phyloP scores from a whole-genome alignment of 306 rosid genomes.

The Cucumis cinereus region DNA sequence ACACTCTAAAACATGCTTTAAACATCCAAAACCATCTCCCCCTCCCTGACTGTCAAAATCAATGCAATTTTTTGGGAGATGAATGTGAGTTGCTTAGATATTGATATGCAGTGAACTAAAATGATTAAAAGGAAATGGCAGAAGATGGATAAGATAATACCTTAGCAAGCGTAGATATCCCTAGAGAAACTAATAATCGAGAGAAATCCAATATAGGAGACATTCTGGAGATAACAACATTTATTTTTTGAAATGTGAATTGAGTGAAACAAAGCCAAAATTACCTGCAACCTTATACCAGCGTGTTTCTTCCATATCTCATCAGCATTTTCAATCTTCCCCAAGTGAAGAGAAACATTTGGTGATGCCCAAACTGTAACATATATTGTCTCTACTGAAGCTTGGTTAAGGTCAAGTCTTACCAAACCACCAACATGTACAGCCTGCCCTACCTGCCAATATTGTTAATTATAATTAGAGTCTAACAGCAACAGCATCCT shows the following conservation, averaged over 20 bases:
- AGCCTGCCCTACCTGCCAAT: slow-evolving; percentile 66
- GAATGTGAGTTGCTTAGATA: background rate
- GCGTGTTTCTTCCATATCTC: slow-evolving; percentile 76
- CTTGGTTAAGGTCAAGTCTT: slow-evolving; percentile 63
- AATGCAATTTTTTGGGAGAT: background rate
- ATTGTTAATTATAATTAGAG: background rate
- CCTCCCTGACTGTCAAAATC: background rate
- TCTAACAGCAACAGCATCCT: background rate
- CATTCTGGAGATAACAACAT: background rate
- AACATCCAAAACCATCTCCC: too few species aligned
- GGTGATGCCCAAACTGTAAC: slow-evolving; percentile 81
- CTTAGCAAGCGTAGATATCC: background rate
- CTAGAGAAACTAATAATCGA: background rate
- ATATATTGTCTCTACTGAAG: slow-evolving; percentile 72
- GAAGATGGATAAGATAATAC: background rate
- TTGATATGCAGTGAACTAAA: background rate
- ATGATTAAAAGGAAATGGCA: background rate
- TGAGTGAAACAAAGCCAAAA: slow-evolving; percentile 1
- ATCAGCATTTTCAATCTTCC: slow-evolving; percentile 80
- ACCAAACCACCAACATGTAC: slow-evolving; percentile 67
- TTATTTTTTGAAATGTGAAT: background rate
- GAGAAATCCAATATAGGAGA: background rate
- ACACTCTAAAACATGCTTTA: too few species aligned
- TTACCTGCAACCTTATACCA: slow-evolving; percentile 77
- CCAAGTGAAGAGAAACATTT: slow-evolving; percentile 75